phyloP scores from a whole-genome alignment of 2,329 filamentous ascomycete species.

The Allantophomopsis lycopodina region DNA sequence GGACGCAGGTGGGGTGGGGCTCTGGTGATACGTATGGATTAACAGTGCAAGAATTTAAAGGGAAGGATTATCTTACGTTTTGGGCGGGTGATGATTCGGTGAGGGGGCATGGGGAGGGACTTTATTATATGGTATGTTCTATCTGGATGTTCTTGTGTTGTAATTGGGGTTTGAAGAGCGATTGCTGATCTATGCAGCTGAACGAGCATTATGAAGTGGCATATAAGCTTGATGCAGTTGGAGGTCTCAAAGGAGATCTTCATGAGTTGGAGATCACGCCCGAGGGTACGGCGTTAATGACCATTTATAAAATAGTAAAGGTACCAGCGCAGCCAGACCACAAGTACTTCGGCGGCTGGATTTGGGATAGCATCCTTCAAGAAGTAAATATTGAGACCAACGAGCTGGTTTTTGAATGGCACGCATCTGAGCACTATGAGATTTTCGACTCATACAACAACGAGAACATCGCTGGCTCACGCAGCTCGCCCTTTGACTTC shows the following conservation, averaged over 20 bases:
- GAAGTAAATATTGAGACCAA: conserved; percentile 36
- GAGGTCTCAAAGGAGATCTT: conserved; percentile 24
- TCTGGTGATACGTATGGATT: conserved; percentile 26
- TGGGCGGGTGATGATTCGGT: conserved; percentile 31
- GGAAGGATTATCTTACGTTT: conserved; percentile 29
- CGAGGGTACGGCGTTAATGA: conserved; percentile 26
- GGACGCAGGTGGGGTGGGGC: conserved; percentile 21
- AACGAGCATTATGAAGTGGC: conserved; percentile 18
- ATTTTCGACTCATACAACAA: too few species aligned
- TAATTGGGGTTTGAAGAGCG: too few species aligned
- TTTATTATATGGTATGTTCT: conserved; percentile 28
- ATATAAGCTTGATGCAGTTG: conserved; percentile 21
- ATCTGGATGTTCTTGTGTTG: too few species aligned
- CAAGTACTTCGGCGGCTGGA: conserved; percentile 8
- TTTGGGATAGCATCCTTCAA: conserved; percentile 26
- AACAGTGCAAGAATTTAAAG: conserved; percentile 27
- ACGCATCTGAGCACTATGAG: conserved; percentile 21
- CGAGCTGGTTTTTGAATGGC: conserved; percentile 34
- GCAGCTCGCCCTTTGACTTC: conserved; percentile 29
- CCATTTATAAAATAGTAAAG: conserved; percentile 22
- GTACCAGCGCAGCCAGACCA: conserved; percentile 23
- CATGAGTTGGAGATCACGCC: conserved; percentile 29
- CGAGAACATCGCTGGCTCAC: too few species aligned
- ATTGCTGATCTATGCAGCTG: conserved; percentile 4
- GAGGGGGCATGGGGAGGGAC: conserved; percentile 29